Percentiles rank a stretch among this genome's conserved stretches.
phyloP scores from a whole-genome alignment of 805 yeast species.

The Yarrowia sp. region DNA sequence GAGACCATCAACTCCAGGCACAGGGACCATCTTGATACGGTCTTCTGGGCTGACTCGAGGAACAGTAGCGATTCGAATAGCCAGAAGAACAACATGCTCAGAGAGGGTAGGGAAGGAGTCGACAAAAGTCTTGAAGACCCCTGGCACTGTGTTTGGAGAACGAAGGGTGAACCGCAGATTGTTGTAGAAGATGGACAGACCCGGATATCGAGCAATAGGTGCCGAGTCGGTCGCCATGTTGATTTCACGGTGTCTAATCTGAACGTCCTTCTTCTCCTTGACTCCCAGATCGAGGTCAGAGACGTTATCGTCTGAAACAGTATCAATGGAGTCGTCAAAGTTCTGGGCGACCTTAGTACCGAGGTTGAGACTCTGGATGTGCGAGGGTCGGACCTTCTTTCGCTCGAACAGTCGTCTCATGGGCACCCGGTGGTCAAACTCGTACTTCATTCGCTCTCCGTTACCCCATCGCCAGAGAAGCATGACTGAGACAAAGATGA shows the following conservation, averaged over 20 bases:
- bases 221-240: constrained; percentile 23
- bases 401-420: constrained; percentile 10
- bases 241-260: constrained; percentile 19
- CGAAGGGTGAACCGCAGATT: constrained; percentile 38
- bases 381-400: neutral
- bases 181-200: constrained; percentile 46
- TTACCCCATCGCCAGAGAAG: constrained; percentile 20
- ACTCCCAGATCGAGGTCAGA: constrained; percentile 1
- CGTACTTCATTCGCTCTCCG: constrained; percentile 8
- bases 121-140: constrained; percentile 41
- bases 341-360: constrained; percentile 6
- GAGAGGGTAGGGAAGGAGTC: constrained; percentile 45
- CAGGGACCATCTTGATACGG: constrained; percentile 42
- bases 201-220: constrained; percentile 30
- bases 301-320: neutral
- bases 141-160: constrained; percentile 48
- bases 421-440: constrained; percentile 13
- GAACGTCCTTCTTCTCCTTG: constrained; percentile 1
- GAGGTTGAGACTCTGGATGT: neutral
- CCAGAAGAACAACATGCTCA: constrained; percentile 44
- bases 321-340: constrained; percentile 16
- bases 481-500: constrained; percentile 16
- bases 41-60: constrained; percentile 46
- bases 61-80: constrained; percentile 43
- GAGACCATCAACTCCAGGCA: constrained; percentile 44